Percentiles rank a stretch among this genome's conserved stretches.
Evolutionary conservation across 495 filamentous ascomycete species (phyloP).

Genomic region (Tetracladium marchalianum): DNA sequence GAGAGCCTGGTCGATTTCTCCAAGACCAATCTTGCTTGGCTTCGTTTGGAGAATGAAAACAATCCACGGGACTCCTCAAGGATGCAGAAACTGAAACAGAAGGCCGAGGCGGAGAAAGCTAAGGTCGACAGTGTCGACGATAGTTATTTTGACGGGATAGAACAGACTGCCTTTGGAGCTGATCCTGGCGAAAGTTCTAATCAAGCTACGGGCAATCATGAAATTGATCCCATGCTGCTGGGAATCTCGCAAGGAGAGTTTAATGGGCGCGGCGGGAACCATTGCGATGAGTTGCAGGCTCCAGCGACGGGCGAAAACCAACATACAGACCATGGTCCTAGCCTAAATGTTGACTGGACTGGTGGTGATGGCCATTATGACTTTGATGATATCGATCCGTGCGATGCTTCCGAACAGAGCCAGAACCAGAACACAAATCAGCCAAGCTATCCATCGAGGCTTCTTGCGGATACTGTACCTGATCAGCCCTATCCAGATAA

Average conservation of each 20-base stretch:
- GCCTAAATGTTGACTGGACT: not conserved
- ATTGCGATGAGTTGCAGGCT: not conserved
- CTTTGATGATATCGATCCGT: constrained; percentile 6
- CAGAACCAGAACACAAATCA: not conserved
- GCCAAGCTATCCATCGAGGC: constrained; percentile 5
- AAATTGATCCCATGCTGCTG: constrained; percentile 18
- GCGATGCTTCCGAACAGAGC: not conserved
- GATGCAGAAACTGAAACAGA: constrained; percentile 39
- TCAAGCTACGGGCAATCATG: constrained; percentile 1
- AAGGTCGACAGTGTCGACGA: constrained; percentile 19
- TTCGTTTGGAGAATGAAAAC: constrained; percentile 44
- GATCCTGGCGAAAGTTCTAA: not conserved
- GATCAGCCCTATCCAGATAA: constrained; percentile 35
- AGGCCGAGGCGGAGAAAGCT: constrained; percentile 43
- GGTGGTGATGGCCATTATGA: constrained; percentile 12
- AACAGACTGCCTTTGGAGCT: constrained; percentile 2
- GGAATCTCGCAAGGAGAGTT: not conserved
- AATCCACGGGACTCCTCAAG: constrained; percentile 37
- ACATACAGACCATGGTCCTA: not conserved
- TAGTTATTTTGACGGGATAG: constrained; percentile 6
- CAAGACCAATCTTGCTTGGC: constrained; percentile 70
- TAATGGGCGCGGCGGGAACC: not conserved
- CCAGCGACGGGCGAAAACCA: not conserved
- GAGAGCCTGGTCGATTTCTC: constrained; percentile 81
- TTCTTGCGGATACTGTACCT: not conserved